Percentiles rank a stretch among this genome's conserved stretches.
Evolutionary conservation across 371 early-diverging fungal genomes (phyloP).

Genomic region (Mycotypha africana): DNA sequence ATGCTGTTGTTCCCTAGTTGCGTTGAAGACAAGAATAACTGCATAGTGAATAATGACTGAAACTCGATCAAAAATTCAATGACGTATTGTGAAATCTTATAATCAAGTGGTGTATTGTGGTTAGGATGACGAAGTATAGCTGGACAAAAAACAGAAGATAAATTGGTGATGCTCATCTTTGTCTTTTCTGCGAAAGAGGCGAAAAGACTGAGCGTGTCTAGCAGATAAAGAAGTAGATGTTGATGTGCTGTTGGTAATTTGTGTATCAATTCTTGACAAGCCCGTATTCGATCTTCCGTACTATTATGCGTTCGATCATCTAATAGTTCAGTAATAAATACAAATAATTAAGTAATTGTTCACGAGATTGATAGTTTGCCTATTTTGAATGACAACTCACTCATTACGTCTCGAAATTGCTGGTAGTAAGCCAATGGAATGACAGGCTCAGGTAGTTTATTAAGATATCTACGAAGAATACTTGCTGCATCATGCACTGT

Average conservation of each 20-base stretch:
- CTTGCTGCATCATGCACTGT: conserved; percentile 58
- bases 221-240: conserved; percentile 49
- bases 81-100: conserved; percentile 50
- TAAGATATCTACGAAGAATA: conserved; percentile 48
- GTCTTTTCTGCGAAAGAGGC: conserved; percentile 38
- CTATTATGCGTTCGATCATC: conserved; percentile 16
- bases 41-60: conserved; percentile 40
- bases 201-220: conserved; percentile 48
- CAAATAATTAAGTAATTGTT: background rate
- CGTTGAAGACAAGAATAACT: conserved; percentile 5
- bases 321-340: conserved; percentile 1
- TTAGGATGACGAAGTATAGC: conserved; percentile 50
- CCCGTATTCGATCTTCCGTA: conserved; percentile 25
- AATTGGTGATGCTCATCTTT: conserved; percentile 44
- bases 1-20: too few relatives aligned
- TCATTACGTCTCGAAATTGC: conserved; percentile 43
- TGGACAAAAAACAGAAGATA: conserved; percentile 55
- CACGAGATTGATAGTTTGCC: background rate
- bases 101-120: conserved; percentile 50
- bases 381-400: too few relatives aligned
- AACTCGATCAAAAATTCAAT: conserved; percentile 50
- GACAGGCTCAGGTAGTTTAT: conserved; percentile 49
- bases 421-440: conserved; percentile 45
- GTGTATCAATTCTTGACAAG: conserved; percentile 41
- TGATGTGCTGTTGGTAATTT: conserved; percentile 44